Base-by-base conservation (phyloP, 306 rosid species). In the Sicyos baderoa region DNA sequence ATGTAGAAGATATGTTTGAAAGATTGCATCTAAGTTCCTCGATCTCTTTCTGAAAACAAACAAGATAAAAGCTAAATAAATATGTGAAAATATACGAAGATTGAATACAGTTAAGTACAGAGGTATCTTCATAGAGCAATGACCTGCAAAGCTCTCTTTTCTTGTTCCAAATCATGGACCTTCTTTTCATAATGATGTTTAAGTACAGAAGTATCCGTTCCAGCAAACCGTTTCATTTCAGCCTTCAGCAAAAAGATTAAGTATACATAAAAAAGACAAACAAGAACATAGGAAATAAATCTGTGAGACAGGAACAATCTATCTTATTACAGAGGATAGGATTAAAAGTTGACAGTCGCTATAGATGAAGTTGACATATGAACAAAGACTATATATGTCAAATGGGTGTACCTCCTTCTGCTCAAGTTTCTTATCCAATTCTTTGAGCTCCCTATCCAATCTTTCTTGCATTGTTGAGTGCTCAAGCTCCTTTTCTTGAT, bases 391-490 rank as follows among this genome's bases (percentile, higher is more conserved):
- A 47, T 17, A 47, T 17, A 22, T 44, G 40, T 18, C 40, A 12
- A 23, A 66, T 13, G 19, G 50, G n/a, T 60, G 29, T 9, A 40
- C 99, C 99, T 94, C 97, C 81, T 94, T 94, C 65, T 88, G 96
- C 76, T 94, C 99, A 54, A 94, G 97, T 77, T 79, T 86, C 78
- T 82, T 90, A 66, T 94, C 99, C 82, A 94, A 80, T 76, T 90
- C 99, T 76, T 86, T 94, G 51, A 94, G 91, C 80, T 94, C 99
- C 75, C 53, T 82, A 40, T 88, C 99, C 60, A 88, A 74, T 80
- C 87, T 84, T 78, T 94, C 91, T 80, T 94, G 99, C 74, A 88
- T 81, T 80, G 97, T 85, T 76, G 91, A 94, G 80, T 90, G 94
- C 53, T 94, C 97, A 77, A 80, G 79, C 79, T 90, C 99, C 85